Evolutionary conservation across 306 rosid species (phyloP).

Genomic region (Arachis stenosperma): DNA sequence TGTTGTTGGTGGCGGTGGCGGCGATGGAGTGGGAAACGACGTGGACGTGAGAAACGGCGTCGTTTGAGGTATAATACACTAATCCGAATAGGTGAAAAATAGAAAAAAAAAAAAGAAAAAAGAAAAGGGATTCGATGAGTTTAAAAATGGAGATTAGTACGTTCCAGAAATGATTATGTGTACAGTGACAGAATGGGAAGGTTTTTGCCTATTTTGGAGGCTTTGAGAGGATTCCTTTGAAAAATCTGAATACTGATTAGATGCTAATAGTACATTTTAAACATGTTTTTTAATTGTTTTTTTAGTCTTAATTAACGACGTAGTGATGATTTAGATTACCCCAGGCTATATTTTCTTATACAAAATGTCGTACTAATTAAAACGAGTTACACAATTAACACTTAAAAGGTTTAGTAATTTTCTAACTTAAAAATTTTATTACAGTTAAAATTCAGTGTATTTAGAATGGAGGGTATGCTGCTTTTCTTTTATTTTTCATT

Average conservation of each 20-base stretch:
- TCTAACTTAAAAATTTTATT: too few species aligned
- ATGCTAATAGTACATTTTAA: neutral
- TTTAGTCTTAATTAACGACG: conserved; percentile 2
- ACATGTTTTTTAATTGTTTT: neutral
- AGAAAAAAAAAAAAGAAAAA: neutral
- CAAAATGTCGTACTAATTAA: neutral
- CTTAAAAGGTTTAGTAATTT: too few species aligned
- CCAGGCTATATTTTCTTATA: neutral
- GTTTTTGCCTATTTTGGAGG: neutral
- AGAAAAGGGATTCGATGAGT: neutral
- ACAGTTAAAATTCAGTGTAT: too few species aligned
- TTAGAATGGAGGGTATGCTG: too few species aligned
- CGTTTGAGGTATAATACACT: conserved; percentile 8
- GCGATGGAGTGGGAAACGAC: conserved; percentile 5
- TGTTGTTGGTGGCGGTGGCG: conserved; percentile 33
- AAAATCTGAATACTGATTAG: neutral
- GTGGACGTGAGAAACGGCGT: conserved; percentile 22
- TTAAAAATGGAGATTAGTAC: neutral
- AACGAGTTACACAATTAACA: neutral
- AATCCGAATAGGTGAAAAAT: neutral
- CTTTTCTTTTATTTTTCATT: too few species aligned
- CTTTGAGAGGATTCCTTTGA: neutral
- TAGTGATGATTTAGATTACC: neutral
- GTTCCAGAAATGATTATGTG: neutral
- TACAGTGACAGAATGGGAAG: neutral